Conservation (phyloP, 169 alveolate genomes). For the Cryptosporidium meleagridis region DNA sequence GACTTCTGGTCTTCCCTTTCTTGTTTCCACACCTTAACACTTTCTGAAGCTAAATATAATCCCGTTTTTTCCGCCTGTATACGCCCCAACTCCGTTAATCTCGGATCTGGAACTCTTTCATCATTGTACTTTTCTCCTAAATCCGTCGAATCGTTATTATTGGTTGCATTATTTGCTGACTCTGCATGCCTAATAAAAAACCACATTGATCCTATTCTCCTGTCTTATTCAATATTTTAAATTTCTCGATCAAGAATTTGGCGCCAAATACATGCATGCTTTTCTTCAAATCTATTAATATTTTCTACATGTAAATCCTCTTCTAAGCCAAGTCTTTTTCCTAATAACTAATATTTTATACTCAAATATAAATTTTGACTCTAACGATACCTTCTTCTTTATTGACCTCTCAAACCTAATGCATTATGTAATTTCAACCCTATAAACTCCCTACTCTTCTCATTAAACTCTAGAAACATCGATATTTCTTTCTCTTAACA, state of each 20-base stretch:
- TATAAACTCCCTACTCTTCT: not conserved
- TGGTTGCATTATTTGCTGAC: constrained; percentile 54
- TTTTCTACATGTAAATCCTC: not conserved
- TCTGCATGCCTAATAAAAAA: constrained; percentile 74
- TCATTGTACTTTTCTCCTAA: constrained; percentile 12
- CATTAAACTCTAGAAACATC: not conserved
- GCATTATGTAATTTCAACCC: not conserved
- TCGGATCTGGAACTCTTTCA: constrained; percentile 60
- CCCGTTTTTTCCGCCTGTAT: constrained; percentile 57
- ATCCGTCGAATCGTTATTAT: constrained; percentile 46
- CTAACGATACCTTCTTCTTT: too few relatives aligned
- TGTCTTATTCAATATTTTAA: not conserved
- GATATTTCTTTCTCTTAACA: too few relatives aligned
- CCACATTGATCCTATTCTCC: constrained; percentile 34
- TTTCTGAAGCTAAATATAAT: constrained; percentile 4
- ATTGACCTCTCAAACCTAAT: too few relatives aligned
- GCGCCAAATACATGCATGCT: constrained; percentile 1
- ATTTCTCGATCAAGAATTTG: not conserved
- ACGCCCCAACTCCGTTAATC: constrained; percentile 31
- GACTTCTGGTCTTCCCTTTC: constrained; percentile 28
- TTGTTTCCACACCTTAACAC: constrained; percentile 19
- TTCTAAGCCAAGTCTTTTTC: not conserved
- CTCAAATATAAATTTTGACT: not conserved
- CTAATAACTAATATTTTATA: too few relatives aligned
- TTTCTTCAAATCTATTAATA: not conserved